Base-by-base conservation (phyloP, 2,329 filamentous ascomycete species). In the Scorias spongiosa region DNA sequence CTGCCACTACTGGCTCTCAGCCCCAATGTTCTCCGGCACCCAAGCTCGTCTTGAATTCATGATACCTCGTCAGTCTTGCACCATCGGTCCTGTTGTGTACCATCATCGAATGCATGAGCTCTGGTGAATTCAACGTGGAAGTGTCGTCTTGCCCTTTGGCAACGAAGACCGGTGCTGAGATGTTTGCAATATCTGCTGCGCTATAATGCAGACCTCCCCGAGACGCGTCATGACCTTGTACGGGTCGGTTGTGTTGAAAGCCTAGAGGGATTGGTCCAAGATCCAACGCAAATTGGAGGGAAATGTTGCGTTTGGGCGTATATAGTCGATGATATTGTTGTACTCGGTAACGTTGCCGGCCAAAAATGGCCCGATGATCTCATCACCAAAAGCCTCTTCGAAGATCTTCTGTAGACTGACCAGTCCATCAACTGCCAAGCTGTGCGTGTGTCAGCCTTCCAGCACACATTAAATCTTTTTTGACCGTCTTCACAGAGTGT, bases 121-220 rank as follows among this genome's bases (percentile, higher is more conserved):
- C 20, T 29, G 39, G 17, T 29, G 18, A 26, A 12, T 17, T 26
- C 11, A 26, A 5, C 11, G 28, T 14, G 39, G 28, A 41, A 5
- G 26, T 14, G 28, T 41, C 39, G 4, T 20, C 15, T 10, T 20
- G 15, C 15, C 40, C 20, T n/a, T 17, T 26, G 40, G 18, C 29
- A 15, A 28, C 11, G 56, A 46, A n/a, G 51, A 36, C 32, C 12
- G 32, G 32, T 9, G 9, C 9, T 9, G 5, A 12, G 32, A 36
- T 51, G 7, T 46, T 32, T 39, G 28, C 45, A 7, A 54, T 26
- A 26, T 26, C 58, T 36, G 56, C 40, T 10, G 52, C 48, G 40
- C 49, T 53, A 52, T 53, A 52, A 60, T 57, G 38, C 53, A 51
- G 17, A 48, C 45, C 32, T 36, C 32, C 15, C 12, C 15, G 9